Base-by-base conservation (phyloP, 306 rosid species). In the Trifolium pratense region DNA sequence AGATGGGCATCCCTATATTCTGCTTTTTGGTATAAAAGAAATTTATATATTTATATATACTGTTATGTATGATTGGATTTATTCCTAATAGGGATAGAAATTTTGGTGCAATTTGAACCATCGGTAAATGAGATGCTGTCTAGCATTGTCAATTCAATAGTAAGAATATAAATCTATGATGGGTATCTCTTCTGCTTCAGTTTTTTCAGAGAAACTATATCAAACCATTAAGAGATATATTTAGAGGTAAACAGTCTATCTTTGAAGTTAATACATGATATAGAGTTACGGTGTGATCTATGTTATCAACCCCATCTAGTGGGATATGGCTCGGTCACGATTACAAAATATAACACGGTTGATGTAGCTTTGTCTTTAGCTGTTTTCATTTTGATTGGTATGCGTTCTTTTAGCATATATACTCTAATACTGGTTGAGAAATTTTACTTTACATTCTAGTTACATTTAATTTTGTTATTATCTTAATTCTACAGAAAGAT, bases 401-500 rank as follows among this genome's bases (percentile, higher is more conserved):
- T 15, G 3, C 52, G 58, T 66, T 64, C 60, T 26, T 45, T 21
- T 21, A 13, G 26, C 14, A 57, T 49, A 21, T 49, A 40, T 40
- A 15, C 17, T 67, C 66, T 18, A 62, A 23, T 49, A 14, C 58
- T 73, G 46, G 73, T 69, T 17, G 17, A 46, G 12, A 34, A 52
- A 37, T 56, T 73, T 53, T 53, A 32, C 62, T 67, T 15, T 29
- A 37, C 49, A 17, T 49, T 70, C 42, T 1, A 39, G 67, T 52
- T 56, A 45, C 66, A 36, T 66, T 20, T 71, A 73, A 69, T 73
- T 69, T 75, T 71, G 39, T 63, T 68, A 45, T 51, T 71, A 71
- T 51, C 29, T 75, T 84, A 52, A 79, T 70, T 76, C 77, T 75
- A 17, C 87, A 94, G 98, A 91, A 89, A 79, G 95, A 89, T 14